phyloP scores from a whole-genome alignment of 306 rosid species.

The Prosopis cineraria region DNA sequence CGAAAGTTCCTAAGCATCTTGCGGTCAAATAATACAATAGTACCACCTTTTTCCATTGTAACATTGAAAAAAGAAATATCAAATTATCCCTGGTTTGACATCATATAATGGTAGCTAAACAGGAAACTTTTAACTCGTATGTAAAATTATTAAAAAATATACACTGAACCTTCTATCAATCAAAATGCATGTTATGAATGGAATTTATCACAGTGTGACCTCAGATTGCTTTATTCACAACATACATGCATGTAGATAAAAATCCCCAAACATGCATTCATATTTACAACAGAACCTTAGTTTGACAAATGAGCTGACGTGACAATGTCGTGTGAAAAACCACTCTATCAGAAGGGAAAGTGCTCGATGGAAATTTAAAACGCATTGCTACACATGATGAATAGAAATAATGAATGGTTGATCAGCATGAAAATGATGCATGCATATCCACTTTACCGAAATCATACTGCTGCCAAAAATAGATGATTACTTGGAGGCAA shows the following conservation, averaged over 20 bases:
- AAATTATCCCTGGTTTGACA: not conserved
- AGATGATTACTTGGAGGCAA: constrained; percentile 72
- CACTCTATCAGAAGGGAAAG: not conserved
- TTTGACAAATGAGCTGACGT: constrained; percentile 11
- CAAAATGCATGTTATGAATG: constrained; percentile 15
- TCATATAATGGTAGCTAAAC: constrained; percentile 4
- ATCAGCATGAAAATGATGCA: not conserved
- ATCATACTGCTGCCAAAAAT: constrained; percentile 29
- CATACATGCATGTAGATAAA: constrained; percentile 25
- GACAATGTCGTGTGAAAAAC: constrained; percentile 5
- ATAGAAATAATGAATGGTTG: not conserved
- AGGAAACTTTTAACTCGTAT: constrained; percentile 13
- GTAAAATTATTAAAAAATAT: constrained; percentile 5
- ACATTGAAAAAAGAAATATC: not conserved
- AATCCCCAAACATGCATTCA: not conserved
- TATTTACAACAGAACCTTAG: constrained; percentile 1
- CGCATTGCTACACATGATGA: constrained; percentile 1
- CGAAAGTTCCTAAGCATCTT: constrained; percentile 94
- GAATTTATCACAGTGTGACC: constrained; percentile 13
- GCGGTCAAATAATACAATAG: constrained; percentile 80
- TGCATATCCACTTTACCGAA: constrained; percentile 24
- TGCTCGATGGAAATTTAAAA: not conserved
- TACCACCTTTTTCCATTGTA: constrained; percentile 68
- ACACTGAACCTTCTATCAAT: constrained; percentile 1
- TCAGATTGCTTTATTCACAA: constrained; percentile 26